Base-by-base conservation (phyloP, 495 filamentous ascomycete species). In the Clohesyomyces aquaticus region DNA sequence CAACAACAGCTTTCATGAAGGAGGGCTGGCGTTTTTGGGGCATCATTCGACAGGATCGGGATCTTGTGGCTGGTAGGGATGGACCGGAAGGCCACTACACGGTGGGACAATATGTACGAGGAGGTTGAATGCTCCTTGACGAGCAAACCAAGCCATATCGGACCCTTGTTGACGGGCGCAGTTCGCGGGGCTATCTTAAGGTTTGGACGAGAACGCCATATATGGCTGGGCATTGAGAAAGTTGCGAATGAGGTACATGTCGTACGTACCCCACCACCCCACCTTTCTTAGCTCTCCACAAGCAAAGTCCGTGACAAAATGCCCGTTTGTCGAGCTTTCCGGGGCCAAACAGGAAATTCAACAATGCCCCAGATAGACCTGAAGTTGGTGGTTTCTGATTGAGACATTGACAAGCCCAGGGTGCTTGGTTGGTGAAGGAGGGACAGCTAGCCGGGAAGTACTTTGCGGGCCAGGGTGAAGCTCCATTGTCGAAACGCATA, bases 211-310 rank as follows among this genome's bases (percentile, higher is more conserved):
- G 43, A 41, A 26, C 57, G 57, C 57, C 57, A 60, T 26, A 19
- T 11, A 47, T 22, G 43, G 14, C 8, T 47, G 21, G 43, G 43
- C 21, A 47, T 47, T 41, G 43, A n/a, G 14, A 18, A 4, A 22
- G 16, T 47, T n/a, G 48, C 18, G 59, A 23, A 21, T 18, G 59
- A 54, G 23, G 48, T 29, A 46, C 54, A 57, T 19, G 51, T 19
- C 21, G 21, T 11, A 9, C 45, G 29, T 56, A 64, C 61, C 61
- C 61, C 61, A 55, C 61, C 61, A 58, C 61, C 61, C 61, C 61
- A 64, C 61, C 54, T 58, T 52, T 26, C 41, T 49, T 63, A 56
- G 59, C 60, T 63, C 42, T 53, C 1, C 51, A 25, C 41, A n/a
- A 48, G 26, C 48, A 55, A 51, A 41, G 60, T 38, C 32, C 60